Evolutionary conservation across 2,329 filamentous ascomycete genomes (phyloP), one percentile per base, ranked within the genome.

Genomic region (Clonostachys sp.): DNA sequence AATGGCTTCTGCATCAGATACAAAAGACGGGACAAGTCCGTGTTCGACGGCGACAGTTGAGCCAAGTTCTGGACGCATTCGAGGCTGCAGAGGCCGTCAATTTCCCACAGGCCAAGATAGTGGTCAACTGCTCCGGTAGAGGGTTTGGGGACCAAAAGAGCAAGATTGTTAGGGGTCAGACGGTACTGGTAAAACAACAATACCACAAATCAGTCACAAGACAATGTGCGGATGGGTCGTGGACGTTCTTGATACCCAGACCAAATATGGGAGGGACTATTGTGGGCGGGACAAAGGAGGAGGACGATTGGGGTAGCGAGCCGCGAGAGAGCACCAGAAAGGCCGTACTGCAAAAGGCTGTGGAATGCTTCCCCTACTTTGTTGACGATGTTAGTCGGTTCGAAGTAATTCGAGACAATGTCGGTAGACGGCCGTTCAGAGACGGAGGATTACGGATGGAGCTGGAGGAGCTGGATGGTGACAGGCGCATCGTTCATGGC

Each of bases 211-310:
- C 64, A 1, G 68, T 86, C 16, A 87, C 84, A 4, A 71, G 77
- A 30, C 80, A 87, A 53, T 77, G 81, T 55, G 70, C 71, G 1
- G 81, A 86, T 57, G 83, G 83, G 3, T 72, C 67, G 14, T 84
- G 80, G 78, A 73, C 73, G 3, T 84, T 85, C 55, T 74, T 74
- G 45, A 77, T 86, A 20, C 81, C 82, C 3, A 73, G 83, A 3
- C 76, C 75, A 41, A 74, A 80, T 20, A 67, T 76, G 30, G 81
- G 81, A 5, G 83, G 82, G 3, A 85, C 82, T 1, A 68, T 86
- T 39, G 77, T 86, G 34, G 83, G 82, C 12, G 82, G 82, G 1
- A 86, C 81, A 16, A 84, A 83, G 60, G 75, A 85, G 58, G 71
- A 73, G 2, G 64, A 75, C 48, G 68, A 82, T 57, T 80, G 75